These are phyloP conservation scores for Glutinoglossum americanum DNA, from an alignment of 495 filamentous ascomycete genomes.

Conservation along the genomic window DNA sequence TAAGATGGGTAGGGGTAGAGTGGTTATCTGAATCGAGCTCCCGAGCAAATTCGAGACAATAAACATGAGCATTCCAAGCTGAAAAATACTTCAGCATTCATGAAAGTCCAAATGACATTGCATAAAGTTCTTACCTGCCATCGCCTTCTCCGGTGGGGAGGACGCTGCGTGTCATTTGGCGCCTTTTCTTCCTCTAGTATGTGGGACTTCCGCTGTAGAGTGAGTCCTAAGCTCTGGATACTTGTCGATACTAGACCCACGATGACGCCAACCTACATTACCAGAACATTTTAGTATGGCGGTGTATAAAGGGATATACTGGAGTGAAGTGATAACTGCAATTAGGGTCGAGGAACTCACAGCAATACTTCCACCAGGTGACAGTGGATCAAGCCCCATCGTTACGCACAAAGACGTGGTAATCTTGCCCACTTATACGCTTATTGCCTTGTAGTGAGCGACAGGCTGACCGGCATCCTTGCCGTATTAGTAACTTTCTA, in stretches of 20 bases:
- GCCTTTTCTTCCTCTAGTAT: constrained; percentile 89
- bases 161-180: constrained; percentile 54
- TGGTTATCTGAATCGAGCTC: constrained; percentile 94
- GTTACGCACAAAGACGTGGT: background rate
- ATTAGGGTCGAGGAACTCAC: constrained; percentile 25
- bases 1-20: constrained; percentile 79
- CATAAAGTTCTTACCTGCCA: constrained; percentile 46
- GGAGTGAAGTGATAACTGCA: background rate
- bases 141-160: constrained; percentile 72
- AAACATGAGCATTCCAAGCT: constrained; percentile 92
- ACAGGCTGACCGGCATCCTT: background rate
- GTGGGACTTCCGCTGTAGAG: constrained; percentile 96
- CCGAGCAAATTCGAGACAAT: constrained; percentile 82
- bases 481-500: background rate
- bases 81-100: background rate
- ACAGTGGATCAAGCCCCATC: constrained; percentile 27
- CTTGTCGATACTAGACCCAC: constrained; percentile 85
- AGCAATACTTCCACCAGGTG: constrained; percentile 68
- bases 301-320: background rate
- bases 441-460: background rate
- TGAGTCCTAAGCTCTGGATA: constrained; percentile 84
- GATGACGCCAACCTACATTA: constrained; percentile 57
- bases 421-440: background rate
- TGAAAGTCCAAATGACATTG: background rate
- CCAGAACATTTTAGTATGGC: background rate